Base-by-base conservation (phyloP, 2,329 filamentous ascomycete genomes). In the Beauveria sp. region DNA sequence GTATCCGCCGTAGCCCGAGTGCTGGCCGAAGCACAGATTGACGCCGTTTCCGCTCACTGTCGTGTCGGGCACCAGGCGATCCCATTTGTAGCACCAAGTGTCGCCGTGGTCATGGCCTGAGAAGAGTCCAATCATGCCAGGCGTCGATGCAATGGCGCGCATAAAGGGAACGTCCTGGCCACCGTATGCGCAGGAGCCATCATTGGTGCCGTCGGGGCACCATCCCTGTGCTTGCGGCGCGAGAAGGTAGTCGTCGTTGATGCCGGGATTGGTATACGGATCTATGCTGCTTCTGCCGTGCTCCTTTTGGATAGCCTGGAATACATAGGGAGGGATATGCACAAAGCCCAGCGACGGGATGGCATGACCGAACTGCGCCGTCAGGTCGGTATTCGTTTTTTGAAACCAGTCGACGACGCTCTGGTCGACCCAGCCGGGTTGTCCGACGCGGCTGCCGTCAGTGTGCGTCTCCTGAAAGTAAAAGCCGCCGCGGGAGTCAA, bases 1-100 rank as follows among this genome's bases (percentile, higher is more conserved):
- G 66, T 90, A 90, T 0, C 88, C 88, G 0, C 87, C 88, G 61
- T 90, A 90, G 0, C 88, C 88, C 0, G 84, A 81, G 66, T 88
- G 87, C 65, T 88, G 83, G 5, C 85, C 85, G 67, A 87, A 89
- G 66, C 80, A 83, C 10, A 83, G 66, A 51, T 78, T 75, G n/a
- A 77, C 67, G 1, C 78, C 79, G 61, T 77, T 79, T 0, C 79
- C 80, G 0, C 66, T 61, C 6, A 76, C 66, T 0, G 67, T 65
- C 69, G 75, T 72, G 2, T 69, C 73, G 8, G 68, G 66, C 0
- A 75, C 72, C 1, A 70, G 66, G 2, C 74, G 70, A 16, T 79
- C 71, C 80, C 79, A 83, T 62, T 75, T 77, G 61, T 75, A 79
- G 66, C 82, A 86, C 83, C 83, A 87, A 2, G 81, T 79, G 63